A percentile compares a stretch with the other conserved stretches of the same genome.
Evolutionary conservation across 2,329 filamentous ascomycete genomes (phyloP).

Genomic region (Emericellopsis atlantica): DNA sequence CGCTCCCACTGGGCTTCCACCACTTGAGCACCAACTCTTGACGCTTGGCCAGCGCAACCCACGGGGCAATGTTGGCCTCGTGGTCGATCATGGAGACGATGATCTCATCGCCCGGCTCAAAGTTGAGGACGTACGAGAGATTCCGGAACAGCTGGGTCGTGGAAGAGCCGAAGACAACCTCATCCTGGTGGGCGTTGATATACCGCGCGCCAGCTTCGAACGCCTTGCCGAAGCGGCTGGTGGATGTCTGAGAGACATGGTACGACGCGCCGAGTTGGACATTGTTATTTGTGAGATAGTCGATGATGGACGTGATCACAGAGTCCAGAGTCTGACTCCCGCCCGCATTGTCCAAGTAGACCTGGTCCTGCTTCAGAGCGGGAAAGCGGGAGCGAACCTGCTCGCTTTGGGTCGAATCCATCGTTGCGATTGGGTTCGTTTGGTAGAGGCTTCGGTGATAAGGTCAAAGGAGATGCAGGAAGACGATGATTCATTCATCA

Average conservation of each 20-base stretch:
- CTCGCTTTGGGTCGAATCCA: constrained; percentile 25
- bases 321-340: constrained; percentile 57
- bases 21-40: constrained; percentile 53
- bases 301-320: constrained; percentile 52
- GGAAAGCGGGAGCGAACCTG: constrained; percentile 52
- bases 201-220: constrained; percentile 55
- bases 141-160: constrained; percentile 70
- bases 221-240: constrained; percentile 43
- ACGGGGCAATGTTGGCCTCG: constrained; percentile 65
- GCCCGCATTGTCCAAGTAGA: constrained; percentile 70
- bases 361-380: constrained; percentile 50
- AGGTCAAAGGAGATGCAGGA: neutral
- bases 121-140: constrained; percentile 41
- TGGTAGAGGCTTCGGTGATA: neutral
- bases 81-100: constrained; percentile 63
- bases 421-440: no score
- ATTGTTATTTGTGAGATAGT: constrained; percentile 56
- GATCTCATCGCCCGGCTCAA: constrained; percentile 49
- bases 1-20: constrained; percentile 43
- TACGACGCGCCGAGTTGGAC: constrained; percentile 69
- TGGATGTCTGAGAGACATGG: constrained; percentile 44
- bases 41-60: constrained; percentile 54
- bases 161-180: constrained; percentile 61
- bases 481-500: no score
- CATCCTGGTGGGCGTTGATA: constrained; percentile 52